Base-by-base conservation (phyloP, 2,329 filamentous ascomycete genomes). In the Seiridium unicorne region DNA sequence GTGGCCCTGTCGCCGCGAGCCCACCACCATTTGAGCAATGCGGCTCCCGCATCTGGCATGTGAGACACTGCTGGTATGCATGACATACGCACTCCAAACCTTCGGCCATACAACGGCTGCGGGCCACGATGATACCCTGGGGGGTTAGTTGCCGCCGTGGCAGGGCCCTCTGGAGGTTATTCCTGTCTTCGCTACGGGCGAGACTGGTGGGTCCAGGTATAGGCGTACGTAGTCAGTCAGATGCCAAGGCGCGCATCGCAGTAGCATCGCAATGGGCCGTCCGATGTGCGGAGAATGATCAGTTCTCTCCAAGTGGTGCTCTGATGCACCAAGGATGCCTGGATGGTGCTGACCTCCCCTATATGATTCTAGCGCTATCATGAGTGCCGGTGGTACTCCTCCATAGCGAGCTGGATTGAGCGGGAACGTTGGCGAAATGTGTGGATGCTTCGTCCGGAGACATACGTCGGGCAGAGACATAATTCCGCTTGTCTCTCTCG, bases 1-100 rank as follows among this genome's bases (percentile, higher is more conserved):
- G 49, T 53, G 38, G 18, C 10, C 49, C 49, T 53, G 49, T 32
- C 35, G 32, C 49, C 32, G 49, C 32, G 31, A 38, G 49, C 31
- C 5, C 49, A n/a, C 32, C 49, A 35, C 32, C 49, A 32, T 11
- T 34, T 53, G 8, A 13, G 3, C 38, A 13, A 31, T 53, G 49
- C 49, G 49, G 49, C 49, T 53, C 49, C 49, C 49, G 18, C 49
- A 53, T 53, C 49, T 35, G 49, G 49, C 49, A 53, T 53, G 31
- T 53, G n/a, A 13, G 49, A 53, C 49, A 35, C 13, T 32, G 47
- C 26, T 32, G 47, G 26, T 49, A 32, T 26, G 18, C 18, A 13
- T 32, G 32, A 32, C 47, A 49, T 32, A 49, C 26, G 47, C 47
- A 49, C 47, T 49, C 31, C 47, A 32, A 5, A 5, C 34, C 32